These are phyloP conservation scores for Rhododendron kiyosumense DNA, from an alignment of 148 eudicot species.

Conservation along the genomic window DNA sequence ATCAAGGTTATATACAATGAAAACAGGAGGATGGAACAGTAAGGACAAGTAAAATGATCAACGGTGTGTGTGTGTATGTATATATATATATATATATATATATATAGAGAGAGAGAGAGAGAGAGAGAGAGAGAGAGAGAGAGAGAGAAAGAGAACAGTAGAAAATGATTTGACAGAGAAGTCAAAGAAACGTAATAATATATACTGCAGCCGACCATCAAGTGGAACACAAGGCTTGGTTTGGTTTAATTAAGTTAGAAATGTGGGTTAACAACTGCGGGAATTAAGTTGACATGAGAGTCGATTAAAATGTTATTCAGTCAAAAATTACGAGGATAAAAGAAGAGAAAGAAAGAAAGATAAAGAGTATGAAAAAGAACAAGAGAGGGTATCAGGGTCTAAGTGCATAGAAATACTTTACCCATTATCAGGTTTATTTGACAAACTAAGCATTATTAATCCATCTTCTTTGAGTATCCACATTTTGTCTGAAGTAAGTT, in stretches of 20 bases:
- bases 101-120: too few species aligned
- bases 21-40: background rate
- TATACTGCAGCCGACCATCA: background rate
- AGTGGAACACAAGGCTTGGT: background rate
- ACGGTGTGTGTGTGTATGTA: background rate
- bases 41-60: background rate
- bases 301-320: background rate
- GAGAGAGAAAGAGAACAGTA: too few species aligned
- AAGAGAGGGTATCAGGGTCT: background rate
- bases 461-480: conserved; percentile 85
- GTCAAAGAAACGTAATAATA: background rate
- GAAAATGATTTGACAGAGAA: background rate
- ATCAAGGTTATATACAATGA: background rate
- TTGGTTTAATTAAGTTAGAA: background rate
- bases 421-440: conserved; percentile 32
- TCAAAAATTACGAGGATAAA: background rate
- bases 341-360: background rate
- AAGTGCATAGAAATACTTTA: conserved; percentile 26
- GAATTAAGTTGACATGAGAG: background rate
- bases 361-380: background rate
- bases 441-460: conserved; percentile 45
- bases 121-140: too few species aligned
- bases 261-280: background rate
- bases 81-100: too few species aligned
- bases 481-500: conserved; percentile 58